Evolutionary conservation across 208 protist genomes (phyloP).

Genomic region (Herpetomonas samuelpessoai): DNA sequence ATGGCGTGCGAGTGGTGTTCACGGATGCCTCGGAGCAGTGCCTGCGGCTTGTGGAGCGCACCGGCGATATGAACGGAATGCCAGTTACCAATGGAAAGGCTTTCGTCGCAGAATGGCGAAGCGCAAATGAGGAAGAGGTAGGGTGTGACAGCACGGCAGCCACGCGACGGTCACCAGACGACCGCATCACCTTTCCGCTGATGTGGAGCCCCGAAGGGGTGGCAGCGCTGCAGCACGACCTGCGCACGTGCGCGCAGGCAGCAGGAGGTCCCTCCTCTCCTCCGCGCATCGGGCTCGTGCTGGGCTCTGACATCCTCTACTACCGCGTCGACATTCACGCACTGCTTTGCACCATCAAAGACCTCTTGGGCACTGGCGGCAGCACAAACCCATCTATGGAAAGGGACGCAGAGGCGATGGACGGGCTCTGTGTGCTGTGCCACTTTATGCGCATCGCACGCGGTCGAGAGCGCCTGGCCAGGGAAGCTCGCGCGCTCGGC

Average conservation of each 20-base stretch:
- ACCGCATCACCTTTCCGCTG: slow-evolving; percentile 29
- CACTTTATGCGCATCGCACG: slow-evolving; percentile 67
- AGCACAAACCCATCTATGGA: not conserved
- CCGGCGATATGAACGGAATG: slow-evolving; percentile 9
- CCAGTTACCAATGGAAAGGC: slow-evolving; percentile 11
- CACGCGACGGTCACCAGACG: no score
- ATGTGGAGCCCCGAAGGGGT: slow-evolving; percentile 34
- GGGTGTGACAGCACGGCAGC: no score
- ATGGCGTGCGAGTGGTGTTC: slow-evolving; percentile 28
- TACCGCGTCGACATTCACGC: slow-evolving; percentile 54
- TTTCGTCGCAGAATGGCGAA: no score
- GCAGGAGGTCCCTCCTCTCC: not conserved
- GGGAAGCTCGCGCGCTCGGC: slow-evolving; percentile 22
- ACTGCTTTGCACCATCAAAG: slow-evolving; percentile 39
- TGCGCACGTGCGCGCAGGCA: slow-evolving; percentile 6
- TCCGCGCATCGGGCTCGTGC: slow-evolving; percentile 18
- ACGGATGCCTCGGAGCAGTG: slow-evolving; percentile 57
- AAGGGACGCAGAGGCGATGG: not conserved
- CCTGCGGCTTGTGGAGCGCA: slow-evolving; percentile 31
- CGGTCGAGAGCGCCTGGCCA: slow-evolving; percentile 30
- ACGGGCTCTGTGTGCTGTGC: slow-evolving; percentile 27
- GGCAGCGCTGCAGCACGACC: slow-evolving; percentile 4
- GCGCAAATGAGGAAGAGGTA: no score
- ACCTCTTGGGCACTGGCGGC: slow-evolving; percentile 10
- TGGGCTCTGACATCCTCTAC: slow-evolving; percentile 74